Evolutionary conservation across 768 basidiomycete genomes (phyloP), one percentile per base, ranked within the genome.

Genomic region (Tricholomella constricta): DNA sequence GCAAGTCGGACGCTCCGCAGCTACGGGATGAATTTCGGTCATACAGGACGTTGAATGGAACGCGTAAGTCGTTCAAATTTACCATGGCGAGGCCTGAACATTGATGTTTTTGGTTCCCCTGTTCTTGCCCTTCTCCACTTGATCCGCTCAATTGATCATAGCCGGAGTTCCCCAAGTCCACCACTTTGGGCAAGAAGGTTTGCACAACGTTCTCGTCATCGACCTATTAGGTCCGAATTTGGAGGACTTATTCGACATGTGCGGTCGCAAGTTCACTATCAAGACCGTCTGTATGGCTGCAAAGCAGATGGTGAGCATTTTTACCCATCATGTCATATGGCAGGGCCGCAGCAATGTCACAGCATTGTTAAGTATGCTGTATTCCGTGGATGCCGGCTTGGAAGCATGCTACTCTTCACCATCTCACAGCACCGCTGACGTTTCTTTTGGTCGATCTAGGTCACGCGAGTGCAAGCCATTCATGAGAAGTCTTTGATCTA

Each of bases 211-310:
- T 51, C 83, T 92, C 44, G 90, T 91, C 68, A 91, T 95, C 55
- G 96, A 99, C 74, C 79, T 99, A 26, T 80, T 99, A 12, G 97
- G 96, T n/a, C 96, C 96, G 19, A 96, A 94, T 63, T 76, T 99
- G 38, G 96, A 99, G 73, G 96, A 99, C 67, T 80, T 99, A 29
- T 98, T 99, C 67, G 96, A 98, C 72, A 94, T 97, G 93, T 98
- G 95, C 68, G 85, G 88, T n/a, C 88, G 96, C 60, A 98, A 98
- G 74, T 99, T 98, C 74, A 84, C 84, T 47, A 86, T 96, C 70
- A 99, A 99, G 82, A 98, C 96, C 0, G 96, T 98, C 23, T 97
- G 94, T 68, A 94, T 99, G 96, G 90, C 92, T 46, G 97, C 97
- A 15, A 98, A 91, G 72, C 97, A 99, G 71, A 99, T 98, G 96